Base-by-base conservation (phyloP, 164 flowering plant genomes). In the Berberis thunbergii region DNA sequence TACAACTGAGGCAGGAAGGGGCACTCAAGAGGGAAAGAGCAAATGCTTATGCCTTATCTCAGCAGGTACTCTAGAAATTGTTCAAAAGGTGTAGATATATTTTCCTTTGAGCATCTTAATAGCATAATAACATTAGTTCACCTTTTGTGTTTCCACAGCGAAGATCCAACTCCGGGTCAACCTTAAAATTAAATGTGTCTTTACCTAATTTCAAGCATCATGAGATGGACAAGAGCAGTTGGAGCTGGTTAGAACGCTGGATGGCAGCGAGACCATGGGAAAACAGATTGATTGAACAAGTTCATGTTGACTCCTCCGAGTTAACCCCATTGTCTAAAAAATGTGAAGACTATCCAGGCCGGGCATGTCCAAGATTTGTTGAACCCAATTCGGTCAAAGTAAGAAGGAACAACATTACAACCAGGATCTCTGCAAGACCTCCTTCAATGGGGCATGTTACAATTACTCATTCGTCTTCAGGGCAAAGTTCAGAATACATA, bases 201-300 rank as follows among this genome's bases (percentile, higher is more conserved):
- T 12, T 71, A 8, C 64, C 65, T 13, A 52, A 71, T 41, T 49
- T 73, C 53, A 86, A 84, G 76, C 71, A 68, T 62, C 62, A 77
- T 6, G 87, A 85, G 41, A 62, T 81, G 8, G 88, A 88, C 62
- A 87, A 78, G 75, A 88, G 73, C 59, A 83, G 75, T 50, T 93
- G 98, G 98, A 91, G 88, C 71, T 94, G 99, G 99, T 73, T 94
- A 45, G 99, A 94, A 54, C 86, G 97, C 3, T 94, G 97, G 98
- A 94, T 94, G 98, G 85, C 96, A 8, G 96, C 97, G 9, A 87
- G 80, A 80, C 98, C 98, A 45, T 94, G 98, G 98, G 98, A 94
- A 69, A 86, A 74, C 57, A 80, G 97, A 62, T 65, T 94, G 62
- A 87, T 93, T 91, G 96, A 87, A 68, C 81, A 84, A 71, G 69